phyloP scores from a whole-genome alignment of 768 basidiomycete species.

The Podaxis pistillaris region DNA sequence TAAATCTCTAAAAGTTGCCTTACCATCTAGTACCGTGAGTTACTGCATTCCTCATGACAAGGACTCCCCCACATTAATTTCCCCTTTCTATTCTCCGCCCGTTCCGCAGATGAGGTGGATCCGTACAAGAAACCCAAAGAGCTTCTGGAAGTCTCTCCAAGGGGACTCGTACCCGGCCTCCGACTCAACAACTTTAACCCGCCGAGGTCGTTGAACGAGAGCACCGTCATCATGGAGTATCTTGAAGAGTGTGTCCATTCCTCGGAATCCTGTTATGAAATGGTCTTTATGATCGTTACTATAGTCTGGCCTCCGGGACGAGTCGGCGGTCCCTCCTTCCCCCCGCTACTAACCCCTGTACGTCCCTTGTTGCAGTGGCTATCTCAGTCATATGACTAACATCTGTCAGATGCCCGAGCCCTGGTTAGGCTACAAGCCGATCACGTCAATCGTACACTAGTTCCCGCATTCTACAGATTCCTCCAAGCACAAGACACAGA shows the following conservation, averaged over 20 bases:
- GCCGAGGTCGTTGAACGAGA: slow-evolving; percentile 71
- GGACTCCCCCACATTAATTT: not conserved
- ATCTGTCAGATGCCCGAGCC: slow-evolving; percentile 56
- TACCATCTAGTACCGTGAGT: slow-evolving; percentile 20
- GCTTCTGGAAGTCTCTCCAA: slow-evolving; percentile 78
- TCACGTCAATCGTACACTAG: slow-evolving; percentile 58
- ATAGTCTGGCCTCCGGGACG: slow-evolving; percentile 40
- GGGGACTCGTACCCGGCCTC: slow-evolving; percentile 76
- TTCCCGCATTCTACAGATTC: slow-evolving; percentile 74
- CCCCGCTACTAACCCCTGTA: slow-evolving; percentile 57
- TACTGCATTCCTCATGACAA: not conserved
- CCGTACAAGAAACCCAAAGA: slow-evolving; percentile 81
- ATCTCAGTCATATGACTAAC: not conserved
- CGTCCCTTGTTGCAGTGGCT: slow-evolving; percentile 17
- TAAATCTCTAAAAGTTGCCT: no score
- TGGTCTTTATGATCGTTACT: not conserved
- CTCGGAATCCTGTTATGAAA: not conserved
- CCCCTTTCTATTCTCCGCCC: not conserved
- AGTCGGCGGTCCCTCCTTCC: slow-evolving; percentile 57
- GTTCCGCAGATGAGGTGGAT: slow-evolving; percentile 66
- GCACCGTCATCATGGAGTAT: slow-evolving; percentile 76
- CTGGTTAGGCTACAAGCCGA: slow-evolving; percentile 68
- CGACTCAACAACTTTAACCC: slow-evolving; percentile 52
- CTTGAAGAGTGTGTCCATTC: slow-evolving; percentile 62
- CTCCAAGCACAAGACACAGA: slow-evolving; percentile 64